phyloP scores from a whole-genome alignment of 2,329 filamentous ascomycete genomes.

The Teratosphaeria gauchensis region DNA sequence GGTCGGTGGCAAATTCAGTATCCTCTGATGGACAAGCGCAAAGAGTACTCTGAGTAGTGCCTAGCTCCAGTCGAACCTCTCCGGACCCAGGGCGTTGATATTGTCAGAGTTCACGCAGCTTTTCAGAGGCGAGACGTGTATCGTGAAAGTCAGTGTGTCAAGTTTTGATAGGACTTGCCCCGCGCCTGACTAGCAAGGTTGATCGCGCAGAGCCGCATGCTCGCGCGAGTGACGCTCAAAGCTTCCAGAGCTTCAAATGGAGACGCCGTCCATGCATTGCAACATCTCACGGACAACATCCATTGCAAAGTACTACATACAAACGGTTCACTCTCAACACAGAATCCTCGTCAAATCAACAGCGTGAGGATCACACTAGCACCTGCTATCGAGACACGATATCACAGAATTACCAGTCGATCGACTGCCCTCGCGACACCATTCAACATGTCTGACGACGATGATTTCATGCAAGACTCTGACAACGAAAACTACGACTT shows the following conservation, averaged over 20 bases:
- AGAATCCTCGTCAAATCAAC: background rate
- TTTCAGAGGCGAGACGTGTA: background rate
- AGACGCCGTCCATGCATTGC: background rate
- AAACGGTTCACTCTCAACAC: background rate
- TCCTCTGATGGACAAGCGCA: too few relatives aligned
- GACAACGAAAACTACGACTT: slow-evolving; percentile 91
- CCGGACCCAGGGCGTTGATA: background rate
- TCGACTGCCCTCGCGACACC: background rate
- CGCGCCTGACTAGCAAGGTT: background rate
- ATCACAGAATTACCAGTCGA: background rate
- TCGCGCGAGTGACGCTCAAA: background rate
- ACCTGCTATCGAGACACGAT: background rate
- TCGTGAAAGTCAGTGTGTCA: background rate
- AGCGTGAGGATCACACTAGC: background rate
- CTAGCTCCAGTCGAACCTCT: too few relatives aligned
- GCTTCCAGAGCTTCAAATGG: background rate
- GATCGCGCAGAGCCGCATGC: background rate
- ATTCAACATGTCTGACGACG: slow-evolving; percentile 64
- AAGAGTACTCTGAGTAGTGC: too few relatives aligned
- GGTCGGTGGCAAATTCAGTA: too few relatives aligned
- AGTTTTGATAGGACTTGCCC: background rate
- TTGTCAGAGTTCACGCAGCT: background rate
- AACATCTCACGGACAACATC: background rate
- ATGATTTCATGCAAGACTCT: slow-evolving; percentile 90
- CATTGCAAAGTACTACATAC: background rate